Evolutionary conservation across 306 rosid genomes (phyloP).

Genomic region (Dalbergia cochinchinensis): DNA sequence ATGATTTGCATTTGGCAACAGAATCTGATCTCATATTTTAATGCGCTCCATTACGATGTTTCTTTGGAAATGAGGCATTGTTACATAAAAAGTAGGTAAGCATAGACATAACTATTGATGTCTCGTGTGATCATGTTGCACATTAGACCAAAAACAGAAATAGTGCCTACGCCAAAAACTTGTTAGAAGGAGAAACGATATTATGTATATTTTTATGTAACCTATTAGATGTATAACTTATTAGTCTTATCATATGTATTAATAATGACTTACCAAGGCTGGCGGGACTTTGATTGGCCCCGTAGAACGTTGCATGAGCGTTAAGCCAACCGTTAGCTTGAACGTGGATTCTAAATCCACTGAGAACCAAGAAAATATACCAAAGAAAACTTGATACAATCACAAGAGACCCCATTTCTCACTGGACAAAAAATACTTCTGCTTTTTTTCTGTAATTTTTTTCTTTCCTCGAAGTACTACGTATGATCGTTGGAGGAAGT

Average conservation of each 20-base stretch:
- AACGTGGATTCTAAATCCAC: constrained; percentile 45
- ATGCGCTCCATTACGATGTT: neutral
- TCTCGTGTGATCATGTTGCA: neutral
- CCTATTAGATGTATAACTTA: neutral
- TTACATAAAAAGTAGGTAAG: neutral
- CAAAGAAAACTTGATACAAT: constrained; percentile 46
- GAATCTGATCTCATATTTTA: neutral
- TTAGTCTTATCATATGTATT: neutral
- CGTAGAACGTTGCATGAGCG: constrained; percentile 93
- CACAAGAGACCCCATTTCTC: constrained; percentile 44
- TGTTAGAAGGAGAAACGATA: too few relatives aligned
- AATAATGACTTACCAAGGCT: constrained; percentile 61
- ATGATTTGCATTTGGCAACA: neutral
- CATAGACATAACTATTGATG: neutral
- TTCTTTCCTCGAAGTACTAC: neutral
- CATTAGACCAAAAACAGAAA: neutral
- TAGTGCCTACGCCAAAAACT: neutral
- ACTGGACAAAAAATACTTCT: constrained; percentile 41
- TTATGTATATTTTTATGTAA: too few relatives aligned
- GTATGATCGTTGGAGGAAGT: constrained; percentile 20
- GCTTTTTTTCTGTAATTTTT: neutral
- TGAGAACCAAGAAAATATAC: constrained; percentile 38
- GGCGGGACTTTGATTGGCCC: constrained; percentile 72
- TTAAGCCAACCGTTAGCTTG: constrained; percentile 67
- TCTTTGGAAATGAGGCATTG: too few relatives aligned